phyloP scores from a whole-genome alignment of 306 rosid genomes.

The Gynostemma pentaphyllum region DNA sequence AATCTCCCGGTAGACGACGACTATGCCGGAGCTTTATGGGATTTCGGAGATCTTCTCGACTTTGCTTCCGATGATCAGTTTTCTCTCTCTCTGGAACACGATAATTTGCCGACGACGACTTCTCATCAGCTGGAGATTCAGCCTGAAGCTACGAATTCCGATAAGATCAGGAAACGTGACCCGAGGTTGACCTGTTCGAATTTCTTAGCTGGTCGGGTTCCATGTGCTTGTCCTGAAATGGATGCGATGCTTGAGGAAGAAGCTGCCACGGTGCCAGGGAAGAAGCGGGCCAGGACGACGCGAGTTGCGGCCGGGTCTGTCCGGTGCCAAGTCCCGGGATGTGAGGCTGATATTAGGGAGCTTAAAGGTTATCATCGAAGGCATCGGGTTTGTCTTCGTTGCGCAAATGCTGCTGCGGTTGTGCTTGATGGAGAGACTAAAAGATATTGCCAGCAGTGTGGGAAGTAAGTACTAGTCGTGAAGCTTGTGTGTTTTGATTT shows the following conservation, averaged over 20 bases:
- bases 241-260: slow-evolving; percentile 59
- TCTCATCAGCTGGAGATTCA: slow-evolving; percentile 10
- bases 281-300: slow-evolving; percentile 46
- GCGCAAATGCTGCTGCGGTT: slow-evolving; percentile 66
- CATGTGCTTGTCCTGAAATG: slow-evolving; percentile 92
- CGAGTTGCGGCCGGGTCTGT: slow-evolving; percentile 32
- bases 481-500: background rate
- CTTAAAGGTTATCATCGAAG: slow-evolving; percentile 86
- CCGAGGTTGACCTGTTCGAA: slow-evolving; percentile 76
- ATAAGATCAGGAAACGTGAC: slow-evolving; percentile 71
- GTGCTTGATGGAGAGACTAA: slow-evolving; percentile 44
- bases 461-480: slow-evolving; percentile 45
- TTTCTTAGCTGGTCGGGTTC: slow-evolving; percentile 73
- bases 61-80: slow-evolving; percentile 31
- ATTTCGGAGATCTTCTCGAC: slow-evolving; percentile 45
- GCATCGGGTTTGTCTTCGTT: slow-evolving; percentile 78
- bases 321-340: slow-evolving; percentile 79
- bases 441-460: slow-evolving; percentile 98
- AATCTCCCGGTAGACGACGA: slow-evolving; percentile 18
- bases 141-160: background rate
- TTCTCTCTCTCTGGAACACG: slow-evolving; percentile 13
- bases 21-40: slow-evolving; percentile 32
- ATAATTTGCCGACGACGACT: background rate
- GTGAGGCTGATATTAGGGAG: slow-evolving; percentile 66
- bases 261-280: slow-evolving; percentile 33